phyloP scores from a whole-genome alignment of 202 grass and related monocot genomes.

The Carex sylvatica region DNA sequence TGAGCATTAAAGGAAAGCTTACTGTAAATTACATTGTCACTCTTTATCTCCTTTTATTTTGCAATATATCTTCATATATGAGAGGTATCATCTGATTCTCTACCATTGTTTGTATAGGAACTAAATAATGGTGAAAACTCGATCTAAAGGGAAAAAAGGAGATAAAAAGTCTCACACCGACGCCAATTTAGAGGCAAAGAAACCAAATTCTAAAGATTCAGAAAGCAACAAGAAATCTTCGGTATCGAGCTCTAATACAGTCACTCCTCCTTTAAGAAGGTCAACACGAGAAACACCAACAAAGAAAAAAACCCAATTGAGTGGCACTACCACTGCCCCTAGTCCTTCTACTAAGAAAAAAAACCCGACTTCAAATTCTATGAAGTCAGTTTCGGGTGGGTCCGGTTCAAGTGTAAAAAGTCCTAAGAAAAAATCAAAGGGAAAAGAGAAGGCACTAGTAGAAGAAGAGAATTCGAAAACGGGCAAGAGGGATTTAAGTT shows the following conservation, averaged over 20 bases:
- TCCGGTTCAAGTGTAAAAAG: neutral
- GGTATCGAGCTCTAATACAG: neutral
- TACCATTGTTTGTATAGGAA: neutral
- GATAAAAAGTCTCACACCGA: conserved; percentile 24
- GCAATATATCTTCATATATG: too few species aligned
- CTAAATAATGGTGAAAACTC: conserved; percentile 49
- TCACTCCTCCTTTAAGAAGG: conserved; percentile 60
- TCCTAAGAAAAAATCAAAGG: conserved; percentile 6
- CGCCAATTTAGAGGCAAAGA: conserved; percentile 7
- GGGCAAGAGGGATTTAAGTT: neutral
- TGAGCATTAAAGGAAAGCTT: too few species aligned
- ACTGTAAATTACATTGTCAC: too few species aligned
- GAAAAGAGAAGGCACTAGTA: neutral
- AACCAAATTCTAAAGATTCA: conserved; percentile 3
- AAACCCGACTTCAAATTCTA: conserved; percentile 25
- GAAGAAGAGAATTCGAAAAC: neutral
- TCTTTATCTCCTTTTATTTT: too few species aligned
- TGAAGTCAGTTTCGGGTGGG: neutral
- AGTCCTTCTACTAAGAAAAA: conserved; percentile 23
- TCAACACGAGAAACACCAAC: conserved; percentile 48
- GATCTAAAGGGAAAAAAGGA: conserved; percentile 38
- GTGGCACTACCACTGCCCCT: neutral
- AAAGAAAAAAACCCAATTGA: conserved; percentile 26
- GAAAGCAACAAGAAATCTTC: conserved; percentile 30
- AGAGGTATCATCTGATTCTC: neutral